Evolutionary conservation across 225 moss, liverwort and hornwort genomes (phyloP), one percentile per base, ranked within the genome.

Genomic region (Pseudoscleropodium purum): DNA sequence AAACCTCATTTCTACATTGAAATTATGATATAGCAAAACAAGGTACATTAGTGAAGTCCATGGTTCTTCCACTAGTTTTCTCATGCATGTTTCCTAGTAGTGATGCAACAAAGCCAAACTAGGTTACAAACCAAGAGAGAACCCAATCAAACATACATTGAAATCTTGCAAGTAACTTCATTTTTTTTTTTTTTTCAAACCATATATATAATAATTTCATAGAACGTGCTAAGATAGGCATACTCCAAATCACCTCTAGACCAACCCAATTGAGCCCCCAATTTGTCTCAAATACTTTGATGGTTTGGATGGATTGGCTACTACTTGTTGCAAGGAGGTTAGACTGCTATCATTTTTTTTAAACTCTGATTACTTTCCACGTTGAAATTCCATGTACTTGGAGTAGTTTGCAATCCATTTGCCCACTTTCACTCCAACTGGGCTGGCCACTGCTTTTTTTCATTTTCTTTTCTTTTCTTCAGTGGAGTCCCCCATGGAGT

Each of bases 11-110:
- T 60, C 25, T 5, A 25, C 30, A 49, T 0, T 17, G 6, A 19
- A 75, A 49, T 19, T 11, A 49, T 7, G 1, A 31, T 2, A 1
- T 11, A 19, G 2, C 0, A 49, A 7, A 49, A 11, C 4, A 7
- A 2, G 49, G 0, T 11, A 18, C 19, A 75, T 31, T 0, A 0
- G 3, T 19, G 7, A 31, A 20, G 7, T 6, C 15, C 9, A 43
- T 73, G 9, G 16, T 43, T 27, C 9, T 43, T 15, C 5, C 59
- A 11, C 7, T 36, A 23, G 3, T 52, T 36, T 9, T 54, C 15
- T 78, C 52, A 78, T 24, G 5, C 36, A 52, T 21, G 11, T 15
- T 52, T 52, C 9, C 2, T 2, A 49, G 0, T 11, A 11, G 7
- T 18, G 4, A 31, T 49, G 7, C 4, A 47, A 31, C 19, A 31